Conservation (phyloP, 805 yeast species). For the Vanderwaltozyma yarrowii region DNA sequence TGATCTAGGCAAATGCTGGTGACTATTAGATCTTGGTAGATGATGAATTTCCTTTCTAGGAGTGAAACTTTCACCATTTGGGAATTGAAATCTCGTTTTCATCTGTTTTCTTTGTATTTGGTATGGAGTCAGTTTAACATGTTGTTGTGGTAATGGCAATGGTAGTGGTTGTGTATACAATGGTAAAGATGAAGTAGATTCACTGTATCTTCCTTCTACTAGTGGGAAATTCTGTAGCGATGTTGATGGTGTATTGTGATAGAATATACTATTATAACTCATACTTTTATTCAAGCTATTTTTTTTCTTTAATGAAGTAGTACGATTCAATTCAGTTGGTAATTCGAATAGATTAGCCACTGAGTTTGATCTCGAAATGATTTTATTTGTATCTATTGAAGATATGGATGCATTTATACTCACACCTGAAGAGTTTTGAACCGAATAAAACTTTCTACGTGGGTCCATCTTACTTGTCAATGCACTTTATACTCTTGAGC, state of each 20-base stretch:
- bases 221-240: background rate
- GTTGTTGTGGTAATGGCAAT: too few relatives aligned
- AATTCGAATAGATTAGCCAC: slow-evolving; percentile 1
- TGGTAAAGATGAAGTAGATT: too few relatives aligned
- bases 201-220: background rate
- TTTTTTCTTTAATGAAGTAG: background rate
- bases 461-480: background rate
- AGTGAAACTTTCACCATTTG: slow-evolving; percentile 27
- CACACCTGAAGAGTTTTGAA: background rate
- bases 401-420: background rate
- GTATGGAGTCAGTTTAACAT: slow-evolving; percentile 20
- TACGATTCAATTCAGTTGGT: background rate
- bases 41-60: slow-evolving; percentile 12
- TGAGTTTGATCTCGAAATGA: slow-evolving; percentile 2
- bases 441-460: background rate
- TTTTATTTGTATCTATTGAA: background rate
- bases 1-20: background rate
- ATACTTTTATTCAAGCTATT: too few relatives aligned
- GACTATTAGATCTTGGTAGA: slow-evolving; percentile 1
- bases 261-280: too few relatives aligned
- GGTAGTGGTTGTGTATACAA: too few relatives aligned
- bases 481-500: too few relatives aligned
- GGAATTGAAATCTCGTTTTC: slow-evolving; percentile 22
- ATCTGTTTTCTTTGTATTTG: slow-evolving; percentile 23
- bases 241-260: too few relatives aligned